phyloP scores from a whole-genome alignment of 2,329 filamentous ascomycete species.

The Acrocalymma vagum region DNA sequence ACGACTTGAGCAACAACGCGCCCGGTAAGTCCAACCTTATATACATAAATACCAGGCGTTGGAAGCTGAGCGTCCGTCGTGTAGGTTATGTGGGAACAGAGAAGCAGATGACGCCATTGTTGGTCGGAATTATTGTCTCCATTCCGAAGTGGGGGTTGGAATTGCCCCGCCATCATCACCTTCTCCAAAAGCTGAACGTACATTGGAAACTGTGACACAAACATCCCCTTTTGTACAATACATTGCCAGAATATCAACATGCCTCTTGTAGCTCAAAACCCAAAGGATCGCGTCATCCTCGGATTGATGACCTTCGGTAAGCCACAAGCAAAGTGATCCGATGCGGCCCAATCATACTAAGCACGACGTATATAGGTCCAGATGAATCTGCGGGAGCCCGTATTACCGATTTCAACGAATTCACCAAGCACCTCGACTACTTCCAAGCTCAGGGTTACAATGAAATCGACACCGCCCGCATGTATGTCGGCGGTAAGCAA shows the following conservation, averaged over 20 bases:
- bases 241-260: constrained; percentile 18
- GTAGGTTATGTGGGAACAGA: too few species aligned
- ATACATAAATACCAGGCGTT: too few species aligned
- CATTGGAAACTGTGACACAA: background rate
- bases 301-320: constrained; percentile 83
- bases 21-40: too few species aligned
- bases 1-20: too few species aligned
- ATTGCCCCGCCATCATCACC: constrained; percentile 24
- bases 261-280: constrained; percentile 44
- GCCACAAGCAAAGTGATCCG: constrained; percentile 9
- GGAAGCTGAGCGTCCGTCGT: too few species aligned
- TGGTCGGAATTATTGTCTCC: constrained; percentile 8
- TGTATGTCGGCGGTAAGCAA: constrained; percentile 76
- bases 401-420: constrained; percentile 74
- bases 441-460: constrained; percentile 83
- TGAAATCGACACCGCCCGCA: constrained; percentile 83
- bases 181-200: constrained; percentile 1
- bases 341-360: background rate
- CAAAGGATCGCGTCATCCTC: constrained; percentile 76
- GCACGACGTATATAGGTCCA: constrained; percentile 52
- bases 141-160: constrained; percentile 19
- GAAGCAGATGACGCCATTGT: background rate
- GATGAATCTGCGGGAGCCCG: constrained; percentile 70
- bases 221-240: background rate
- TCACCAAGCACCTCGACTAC: constrained; percentile 75